Evolutionary conservation across 495 filamentous ascomycete genomes (phyloP).

Genomic region (Aspergillus affinis): DNA sequence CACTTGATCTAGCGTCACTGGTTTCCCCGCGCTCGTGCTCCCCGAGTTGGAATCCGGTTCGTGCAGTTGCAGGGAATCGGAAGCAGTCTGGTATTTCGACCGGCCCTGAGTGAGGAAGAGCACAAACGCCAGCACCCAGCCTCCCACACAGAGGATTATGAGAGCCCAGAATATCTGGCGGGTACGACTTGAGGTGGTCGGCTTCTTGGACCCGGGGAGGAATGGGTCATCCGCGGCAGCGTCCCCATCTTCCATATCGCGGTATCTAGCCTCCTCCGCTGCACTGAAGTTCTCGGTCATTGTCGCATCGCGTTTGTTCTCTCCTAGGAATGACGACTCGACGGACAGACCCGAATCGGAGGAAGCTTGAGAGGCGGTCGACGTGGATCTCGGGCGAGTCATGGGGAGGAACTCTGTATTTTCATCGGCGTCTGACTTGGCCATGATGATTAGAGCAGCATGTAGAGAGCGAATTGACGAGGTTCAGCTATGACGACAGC

Average conservation of each 20-base stretch:
- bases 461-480: constrained; percentile 4
- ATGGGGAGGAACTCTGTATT: constrained; percentile 29
- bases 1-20: constrained; percentile 79
- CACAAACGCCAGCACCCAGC: constrained; percentile 77
- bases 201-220: constrained; percentile 22
- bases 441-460: constrained; percentile 29
- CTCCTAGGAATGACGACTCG: constrained; percentile 34
- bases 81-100: constrained; percentile 20
- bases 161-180: constrained; percentile 68
- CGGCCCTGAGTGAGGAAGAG: constrained; percentile 64
- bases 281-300: constrained; percentile 4
- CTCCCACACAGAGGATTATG: constrained; percentile 63
- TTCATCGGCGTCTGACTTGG: constrained; percentile 28
- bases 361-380: constrained; percentile 31
- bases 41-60: constrained; percentile 67
- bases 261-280: constrained; percentile 28
- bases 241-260: constrained; percentile 42
- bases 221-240: constrained; percentile 29
- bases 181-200: constrained; percentile 37
- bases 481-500: neutral
- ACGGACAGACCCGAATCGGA: constrained; percentile 43
- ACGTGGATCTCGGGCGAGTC: constrained; percentile 28
- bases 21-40: constrained; percentile 67
- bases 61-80: constrained; percentile 25
- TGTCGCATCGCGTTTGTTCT: constrained; percentile 24